phyloP scores from a whole-genome alignment of 2,329 filamentous ascomycete species.

The Fusarium protoensiforme region DNA sequence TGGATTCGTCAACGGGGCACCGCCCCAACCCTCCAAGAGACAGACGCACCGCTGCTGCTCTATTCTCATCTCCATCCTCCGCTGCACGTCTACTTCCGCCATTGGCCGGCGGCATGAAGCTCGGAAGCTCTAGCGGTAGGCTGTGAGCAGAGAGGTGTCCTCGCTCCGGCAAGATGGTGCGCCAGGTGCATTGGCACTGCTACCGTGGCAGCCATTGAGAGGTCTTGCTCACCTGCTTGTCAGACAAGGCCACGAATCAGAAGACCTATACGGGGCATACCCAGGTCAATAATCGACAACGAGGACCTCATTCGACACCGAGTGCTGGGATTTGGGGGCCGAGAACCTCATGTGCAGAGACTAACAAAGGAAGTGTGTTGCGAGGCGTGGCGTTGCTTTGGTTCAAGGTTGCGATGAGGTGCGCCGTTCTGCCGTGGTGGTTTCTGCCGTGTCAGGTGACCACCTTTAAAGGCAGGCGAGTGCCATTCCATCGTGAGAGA shows the following conservation, averaged over 20 bases:
- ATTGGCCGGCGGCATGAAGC: slow-evolving; percentile 27
- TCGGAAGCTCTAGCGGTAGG: slow-evolving; percentile 30
- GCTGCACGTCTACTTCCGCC: slow-evolving; percentile 8
- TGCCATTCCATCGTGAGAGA: neutral
- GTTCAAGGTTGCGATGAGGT: neutral
- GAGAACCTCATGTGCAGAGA: slow-evolving; percentile 26
- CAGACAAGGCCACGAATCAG: slow-evolving; percentile 41
- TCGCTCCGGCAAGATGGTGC: slow-evolving; percentile 35
- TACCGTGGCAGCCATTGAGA: slow-evolving; percentile 35
- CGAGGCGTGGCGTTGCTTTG: neutral
- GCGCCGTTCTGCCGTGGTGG: neutral
- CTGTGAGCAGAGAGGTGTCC: slow-evolving; percentile 12
- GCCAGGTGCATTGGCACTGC: slow-evolving; percentile 36
- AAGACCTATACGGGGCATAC: slow-evolving; percentile 1
- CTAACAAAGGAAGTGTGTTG: neutral
- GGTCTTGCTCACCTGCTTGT: slow-evolving; percentile 22
- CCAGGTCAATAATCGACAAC: slow-evolving; percentile 22
- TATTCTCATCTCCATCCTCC: slow-evolving; percentile 26
- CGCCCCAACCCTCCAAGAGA: slow-evolving; percentile 23
- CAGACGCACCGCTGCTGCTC: slow-evolving; percentile 16
- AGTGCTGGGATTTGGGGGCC: slow-evolving; percentile 35
- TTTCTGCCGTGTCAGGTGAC: slow-evolving; percentile 15
- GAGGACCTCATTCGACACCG: slow-evolving; percentile 22
- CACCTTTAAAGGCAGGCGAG: neutral
- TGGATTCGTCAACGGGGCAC: slow-evolving; percentile 26